These are phyloP conservation scores for Coemansia sp. DNA, from an alignment of 192 early-diverging fungal species.

Conservation along the genomic window DNA sequence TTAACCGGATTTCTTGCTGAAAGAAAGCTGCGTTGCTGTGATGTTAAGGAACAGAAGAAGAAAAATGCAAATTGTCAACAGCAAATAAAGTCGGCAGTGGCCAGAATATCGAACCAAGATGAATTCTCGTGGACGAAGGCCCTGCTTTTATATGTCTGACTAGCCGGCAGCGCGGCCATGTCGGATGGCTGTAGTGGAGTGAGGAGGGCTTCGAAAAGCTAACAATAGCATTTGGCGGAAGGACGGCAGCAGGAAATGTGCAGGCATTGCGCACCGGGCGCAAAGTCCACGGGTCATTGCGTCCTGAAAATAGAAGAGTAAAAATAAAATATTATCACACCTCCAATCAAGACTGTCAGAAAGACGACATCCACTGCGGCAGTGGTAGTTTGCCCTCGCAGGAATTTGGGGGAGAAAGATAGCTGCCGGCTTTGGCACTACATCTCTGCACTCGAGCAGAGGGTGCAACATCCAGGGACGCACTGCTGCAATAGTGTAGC, in stretches of 20 bases:
- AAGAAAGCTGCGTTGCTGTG: background rate
- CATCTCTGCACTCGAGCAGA: constrained; percentile 1
- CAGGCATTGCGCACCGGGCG: background rate
- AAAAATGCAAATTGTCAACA: background rate
- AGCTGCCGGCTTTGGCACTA: background rate
- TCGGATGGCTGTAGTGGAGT: background rate
- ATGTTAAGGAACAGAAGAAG: background rate
- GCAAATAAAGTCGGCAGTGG: constrained; percentile 17
- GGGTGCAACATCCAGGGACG: background rate
- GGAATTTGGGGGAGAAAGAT: background rate
- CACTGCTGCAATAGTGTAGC: background rate
- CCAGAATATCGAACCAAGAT: constrained; percentile 1
- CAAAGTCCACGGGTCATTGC: background rate
- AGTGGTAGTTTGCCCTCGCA: background rate
- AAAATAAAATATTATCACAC: background rate
- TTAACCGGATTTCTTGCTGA: background rate
- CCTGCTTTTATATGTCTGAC: background rate
- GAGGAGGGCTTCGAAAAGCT: background rate
- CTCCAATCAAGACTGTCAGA: background rate
- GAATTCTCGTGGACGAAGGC: background rate
- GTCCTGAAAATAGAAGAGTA: constrained; percentile 6
- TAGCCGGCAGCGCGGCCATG: background rate
- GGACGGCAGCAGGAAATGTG: constrained; percentile 1
- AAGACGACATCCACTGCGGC: background rate
- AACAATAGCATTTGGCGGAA: background rate